Percentiles rank a stretch among this genome's conserved stretches.
These are phyloP conservation scores for Syzygium aromaticum DNA, from an alignment of 345 rosid genomes.

Conservation along the genomic window DNA sequence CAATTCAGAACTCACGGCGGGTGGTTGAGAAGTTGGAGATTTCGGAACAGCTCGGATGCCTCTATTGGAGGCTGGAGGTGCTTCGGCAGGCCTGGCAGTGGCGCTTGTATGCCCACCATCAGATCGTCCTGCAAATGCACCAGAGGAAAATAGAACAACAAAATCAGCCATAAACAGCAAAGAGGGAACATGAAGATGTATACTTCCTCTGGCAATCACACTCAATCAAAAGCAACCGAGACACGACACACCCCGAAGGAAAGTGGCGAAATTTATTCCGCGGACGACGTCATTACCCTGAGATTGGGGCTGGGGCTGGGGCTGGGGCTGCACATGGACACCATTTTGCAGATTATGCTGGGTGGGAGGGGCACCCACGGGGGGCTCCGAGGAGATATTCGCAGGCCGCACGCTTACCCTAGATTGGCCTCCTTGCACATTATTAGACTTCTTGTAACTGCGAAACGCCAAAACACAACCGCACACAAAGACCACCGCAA, in stretches of 20 bases:
- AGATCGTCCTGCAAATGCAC: slow-evolving; percentile 25
- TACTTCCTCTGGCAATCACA: neutral
- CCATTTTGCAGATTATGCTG: slow-evolving; percentile 45
- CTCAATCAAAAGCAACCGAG: neutral
- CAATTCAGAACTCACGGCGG: slow-evolving; percentile 42
- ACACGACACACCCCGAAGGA: neutral
- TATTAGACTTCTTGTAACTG: slow-evolving; percentile 64
- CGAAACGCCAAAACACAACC: neutral
- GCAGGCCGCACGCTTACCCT: slow-evolving; percentile 39
- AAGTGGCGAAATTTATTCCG: neutral
- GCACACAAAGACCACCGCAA: neutral
- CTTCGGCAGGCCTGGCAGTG: slow-evolving; percentile 33
- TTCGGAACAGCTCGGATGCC: slow-evolving; percentile 53
- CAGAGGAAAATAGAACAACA: neutral
- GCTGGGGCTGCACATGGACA: slow-evolving; percentile 26
- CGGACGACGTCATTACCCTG: slow-evolving; percentile 37
- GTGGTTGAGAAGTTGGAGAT: slow-evolving; percentile 72
- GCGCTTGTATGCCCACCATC: slow-evolving; percentile 31
- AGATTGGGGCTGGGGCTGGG: slow-evolving; percentile 27
- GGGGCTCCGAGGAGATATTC: slow-evolving; percentile 27
- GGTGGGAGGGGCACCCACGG: slow-evolving; percentile 11
- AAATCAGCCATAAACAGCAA: neutral
- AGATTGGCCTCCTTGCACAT: slow-evolving; percentile 69
- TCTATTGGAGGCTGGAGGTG: slow-evolving; percentile 21
- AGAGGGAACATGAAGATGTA: neutral